These are phyloP conservation scores for Zanthoxylum bungeanum DNA, from an alignment of 345 rosid species.

Conservation along the genomic window DNA sequence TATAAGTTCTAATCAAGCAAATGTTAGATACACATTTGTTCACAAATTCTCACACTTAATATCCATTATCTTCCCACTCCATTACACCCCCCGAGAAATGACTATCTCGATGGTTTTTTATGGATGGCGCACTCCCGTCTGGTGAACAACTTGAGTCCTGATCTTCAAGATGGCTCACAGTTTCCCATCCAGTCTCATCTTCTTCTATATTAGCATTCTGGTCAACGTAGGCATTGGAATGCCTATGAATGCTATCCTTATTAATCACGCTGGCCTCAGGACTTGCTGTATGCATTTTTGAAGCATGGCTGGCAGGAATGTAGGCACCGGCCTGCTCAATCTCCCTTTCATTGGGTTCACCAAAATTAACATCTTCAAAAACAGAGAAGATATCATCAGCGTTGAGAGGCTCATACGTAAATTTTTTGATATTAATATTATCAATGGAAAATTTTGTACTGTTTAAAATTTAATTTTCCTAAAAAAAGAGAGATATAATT, in stretches of 20 bases:
- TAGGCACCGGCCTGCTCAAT: constrained; percentile 34
- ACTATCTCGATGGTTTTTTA: constrained; percentile 31
- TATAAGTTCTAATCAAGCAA: constrained; percentile 56
- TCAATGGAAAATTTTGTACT: no score
- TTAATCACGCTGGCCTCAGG: constrained; percentile 37
- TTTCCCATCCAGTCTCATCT: constrained; percentile 97
- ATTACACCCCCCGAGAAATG: constrained; percentile 50
- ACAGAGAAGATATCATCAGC: constrained; percentile 61
- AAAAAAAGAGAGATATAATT: no score
- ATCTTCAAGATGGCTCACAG: constrained; percentile 81
- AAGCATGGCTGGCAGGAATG: constrained; percentile 45
- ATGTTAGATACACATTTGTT: no score
- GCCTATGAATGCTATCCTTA: constrained; percentile 34
- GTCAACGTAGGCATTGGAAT: constrained; percentile 33
- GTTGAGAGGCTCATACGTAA: constrained; percentile 58
- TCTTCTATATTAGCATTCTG: constrained; percentile 60
- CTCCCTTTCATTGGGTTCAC: no score
- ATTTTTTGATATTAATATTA: constrained; percentile 54
- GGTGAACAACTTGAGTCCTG: constrained; percentile 75
- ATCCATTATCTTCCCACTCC: constrained; percentile 54
- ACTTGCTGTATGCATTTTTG: constrained; percentile 45
- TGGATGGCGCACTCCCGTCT: constrained; percentile 54
- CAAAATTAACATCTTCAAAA: constrained; percentile 62
- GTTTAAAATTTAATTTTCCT: no score
- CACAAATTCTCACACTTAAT: no score